A percentile compares a stretch with the other conserved stretches of the same genome.
Conservation (phyloP, 495 filamentous ascomycete species). For the Neurospora sp. region DNA sequence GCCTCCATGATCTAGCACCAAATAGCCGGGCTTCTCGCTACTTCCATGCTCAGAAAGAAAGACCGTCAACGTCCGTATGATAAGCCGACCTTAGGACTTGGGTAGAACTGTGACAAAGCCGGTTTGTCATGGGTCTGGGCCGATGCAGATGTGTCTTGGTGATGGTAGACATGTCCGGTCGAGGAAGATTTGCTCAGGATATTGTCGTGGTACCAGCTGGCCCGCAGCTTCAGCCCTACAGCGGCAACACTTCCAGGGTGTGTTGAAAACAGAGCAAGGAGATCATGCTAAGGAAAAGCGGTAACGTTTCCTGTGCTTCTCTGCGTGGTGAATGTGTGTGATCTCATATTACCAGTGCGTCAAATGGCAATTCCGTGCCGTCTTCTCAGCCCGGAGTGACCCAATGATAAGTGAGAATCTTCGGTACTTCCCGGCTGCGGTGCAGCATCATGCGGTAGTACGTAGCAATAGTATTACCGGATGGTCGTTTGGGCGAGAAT, state of each 20-base stretch:
- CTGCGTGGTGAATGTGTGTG: background rate
- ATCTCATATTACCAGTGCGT: background rate
- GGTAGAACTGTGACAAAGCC: background rate
- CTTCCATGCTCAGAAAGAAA: background rate
- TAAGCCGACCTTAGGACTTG: background rate
- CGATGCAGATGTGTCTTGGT: background rate
- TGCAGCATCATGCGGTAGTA: background rate
- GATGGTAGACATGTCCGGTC: background rate
- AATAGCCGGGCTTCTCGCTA: background rate
- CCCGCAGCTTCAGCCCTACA: background rate
- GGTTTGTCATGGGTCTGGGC: background rate
- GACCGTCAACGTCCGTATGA: background rate
- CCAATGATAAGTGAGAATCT: background rate
- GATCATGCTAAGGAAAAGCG: background rate
- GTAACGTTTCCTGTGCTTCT: background rate
- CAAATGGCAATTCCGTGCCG: background rate
- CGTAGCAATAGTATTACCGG: background rate
- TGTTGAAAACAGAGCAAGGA: background rate
- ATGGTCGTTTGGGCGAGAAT: background rate
- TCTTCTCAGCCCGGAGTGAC: background rate
- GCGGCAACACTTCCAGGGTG: background rate
- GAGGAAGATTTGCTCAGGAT: background rate
- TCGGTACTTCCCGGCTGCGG: background rate
- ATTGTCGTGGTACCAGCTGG: background rate
- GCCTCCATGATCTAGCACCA: background rate